Base-by-base conservation (phyloP, 805 yeast species). In the Suhomyces vadensis region DNA sequence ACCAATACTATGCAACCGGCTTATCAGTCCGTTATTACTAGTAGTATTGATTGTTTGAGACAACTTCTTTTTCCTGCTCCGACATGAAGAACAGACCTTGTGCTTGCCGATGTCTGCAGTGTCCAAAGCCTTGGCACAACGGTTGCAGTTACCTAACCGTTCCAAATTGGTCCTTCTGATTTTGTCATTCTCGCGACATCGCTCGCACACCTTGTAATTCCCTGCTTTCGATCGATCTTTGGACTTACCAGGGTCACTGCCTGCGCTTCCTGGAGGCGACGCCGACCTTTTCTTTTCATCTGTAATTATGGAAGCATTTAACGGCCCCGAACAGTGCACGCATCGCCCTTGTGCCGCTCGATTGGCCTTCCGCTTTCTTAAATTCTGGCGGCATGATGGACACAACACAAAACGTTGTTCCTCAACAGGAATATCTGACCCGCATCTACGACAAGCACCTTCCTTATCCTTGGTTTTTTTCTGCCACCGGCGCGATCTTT, bases 401-500 rank as follows among this genome's bases (percentile, higher is more conserved):
- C 88, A 83, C 37, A 83, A 61, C 0, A 81, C 87, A 59, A 61
- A 83, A 42, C 74, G 71, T 31, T 69, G 66, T 41, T 75, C 77
- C 17, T 76, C 81, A 0, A 60, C 59, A 0, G 84, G 78, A 25
- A 82, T 77, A 6, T 64, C 67, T 6, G 70, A 60, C 7, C 86
- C 87, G 64, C 88, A 82, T 40, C 88, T 64, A 41, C 85, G 69
- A 55, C 88, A 82, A 3, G 79, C 83, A 6, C 86, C 86, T 22
- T 67, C 71, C 50, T 78, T 82, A 50, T 72, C 74, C 52, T 78
- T 80, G 4, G 85, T 81, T 49, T 75, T 75, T 56, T 68, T 65
- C 55, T 82, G 87, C 87, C 87, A 83, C 49, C 85, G 66, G 47
- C 83, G 65, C 4, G 82, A 75, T 48, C 87, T 62, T 56, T 79